Percentiles rank a stretch among this genome's conserved stretches.
phyloP scores from a whole-genome alignment of 208 protist species.

The Trypanosoma melophagium region DNA sequence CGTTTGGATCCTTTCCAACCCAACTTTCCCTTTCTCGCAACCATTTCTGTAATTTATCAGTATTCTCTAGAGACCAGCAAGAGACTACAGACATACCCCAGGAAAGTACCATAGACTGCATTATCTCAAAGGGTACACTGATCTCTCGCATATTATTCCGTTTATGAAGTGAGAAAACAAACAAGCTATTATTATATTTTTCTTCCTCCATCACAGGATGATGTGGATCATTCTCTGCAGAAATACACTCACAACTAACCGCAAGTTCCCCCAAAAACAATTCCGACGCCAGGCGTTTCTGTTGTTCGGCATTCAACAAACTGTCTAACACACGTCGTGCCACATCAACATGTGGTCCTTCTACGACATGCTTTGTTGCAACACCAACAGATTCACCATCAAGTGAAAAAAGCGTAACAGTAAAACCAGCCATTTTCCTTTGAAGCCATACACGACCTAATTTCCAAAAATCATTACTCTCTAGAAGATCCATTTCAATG shows the following conservation, averaged over 20 bases:
- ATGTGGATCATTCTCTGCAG: conserved; percentile 32
- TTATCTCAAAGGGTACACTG: conserved; percentile 29
- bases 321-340: conserved; percentile 43
- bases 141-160: conserved; percentile 47
- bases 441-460: conserved; percentile 51
- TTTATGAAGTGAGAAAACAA: conserved; percentile 66
- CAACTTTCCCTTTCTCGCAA: conserved; percentile 38
- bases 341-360: conserved; percentile 73
- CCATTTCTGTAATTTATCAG: conserved; percentile 29
- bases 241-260: conserved; percentile 77
- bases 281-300: conserved; percentile 40
- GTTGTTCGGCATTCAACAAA: conserved; percentile 35
- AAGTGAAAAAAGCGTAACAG: conserved; percentile 77
- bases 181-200: conserved; percentile 46
- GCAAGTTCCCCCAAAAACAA: conserved; percentile 40
- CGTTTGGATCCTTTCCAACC: conserved; percentile 28
- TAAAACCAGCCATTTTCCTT: conserved; percentile 89
- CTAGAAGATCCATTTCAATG: conserved; percentile 40
- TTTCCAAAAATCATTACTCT: conserved; percentile 41
- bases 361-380: conserved; percentile 80
- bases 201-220: conserved; percentile 75
- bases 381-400: conserved; percentile 61
- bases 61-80: conserved; percentile 13
- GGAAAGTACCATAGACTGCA: conserved; percentile 23
- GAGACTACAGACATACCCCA: conserved; percentile 63